Evolutionary conservation across 1,284 basidiomycete species (phyloP), one percentile per base, ranked within the genome.

Genomic region (Trichosporon faecale): DNA sequence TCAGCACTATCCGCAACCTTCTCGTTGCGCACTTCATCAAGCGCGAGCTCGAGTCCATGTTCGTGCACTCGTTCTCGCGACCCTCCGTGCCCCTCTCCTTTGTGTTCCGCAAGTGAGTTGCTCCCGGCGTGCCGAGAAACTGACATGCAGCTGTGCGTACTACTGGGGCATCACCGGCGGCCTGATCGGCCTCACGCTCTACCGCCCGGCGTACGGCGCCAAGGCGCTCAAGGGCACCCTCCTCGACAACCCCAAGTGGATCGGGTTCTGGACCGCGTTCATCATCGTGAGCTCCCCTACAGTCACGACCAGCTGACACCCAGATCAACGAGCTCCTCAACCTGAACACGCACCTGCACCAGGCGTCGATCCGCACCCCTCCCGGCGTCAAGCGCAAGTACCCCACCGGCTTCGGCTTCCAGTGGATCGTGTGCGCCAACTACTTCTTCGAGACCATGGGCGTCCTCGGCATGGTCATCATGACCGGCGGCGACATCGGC

Each of bases 1-100:
- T 3, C 73, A 97, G 94, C 76, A 89, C 91, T 69, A 89, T 91
- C 1, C 92, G 91, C 74, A 87, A 85, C 5, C 88, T 98, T 74
- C 89, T 94, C 40, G 86, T 98, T 78, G 79, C 91, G 16, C 96
- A 99, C 83, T 99, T 95, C 82, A 75, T 89, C 72, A 99, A 99
- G 85, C 91, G 96, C 63, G 94, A 98, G 81, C 83, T 94, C 25
- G 96, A 99, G 84, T 96, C 97, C 0, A 76, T 96, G 11, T 98
- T 96, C 78, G 89, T 97, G 1, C 95, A 98, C 82, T 90, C 93
- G 21, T 99, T 99, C 87, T 97, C 94, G 37, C 90, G 95, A 83
- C 91, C 89, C 1, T 98, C 96, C 0, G 97, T 99, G 91, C 97
- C 96, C 0, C 84, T 92, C 70, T 83, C 84, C 72, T 94, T 95